phyloP scores from a whole-genome alignment of 1,284 basidiomycete species.

The Agroathelia rolfsii region DNA sequence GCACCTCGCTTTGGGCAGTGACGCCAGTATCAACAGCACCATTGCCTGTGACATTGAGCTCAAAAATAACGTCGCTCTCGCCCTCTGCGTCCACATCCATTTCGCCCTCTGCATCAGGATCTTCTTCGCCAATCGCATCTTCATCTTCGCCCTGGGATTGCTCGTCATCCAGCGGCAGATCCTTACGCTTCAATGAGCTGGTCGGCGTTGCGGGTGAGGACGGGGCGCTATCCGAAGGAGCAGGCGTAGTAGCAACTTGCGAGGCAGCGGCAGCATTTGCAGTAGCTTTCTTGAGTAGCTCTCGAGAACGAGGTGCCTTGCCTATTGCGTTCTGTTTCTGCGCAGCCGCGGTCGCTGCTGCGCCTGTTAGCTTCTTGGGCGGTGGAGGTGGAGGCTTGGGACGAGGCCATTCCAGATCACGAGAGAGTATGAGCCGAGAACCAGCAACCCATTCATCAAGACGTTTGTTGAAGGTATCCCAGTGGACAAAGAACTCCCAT shows the following conservation, averaged over 20 bases:
- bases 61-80: slow-evolving; percentile 45
- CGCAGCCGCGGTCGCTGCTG: slow-evolving; percentile 38
- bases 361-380: no score
- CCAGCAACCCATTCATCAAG: slow-evolving; percentile 98
- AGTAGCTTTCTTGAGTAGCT: slow-evolving; percentile 67
- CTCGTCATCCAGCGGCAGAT: slow-evolving; percentile 58
- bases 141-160: slow-evolving; percentile 44
- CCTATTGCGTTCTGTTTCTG: slow-evolving; percentile 46
- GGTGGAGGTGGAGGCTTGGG: slow-evolving; percentile 65
- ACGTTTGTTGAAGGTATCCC: slow-evolving; percentile 97
- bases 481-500: slow-evolving; percentile 93
- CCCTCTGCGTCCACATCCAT: slow-evolving; percentile 48
- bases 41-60: slow-evolving; percentile 36
- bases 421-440: slow-evolving; percentile 72
- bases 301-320: slow-evolving; percentile 47
- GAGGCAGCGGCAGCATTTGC: slow-evolving; percentile 56
- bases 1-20: slow-evolving; percentile 26
- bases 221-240: slow-evolving; percentile 31
- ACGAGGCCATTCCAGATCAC: slow-evolving; percentile 95
- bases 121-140: slow-evolving; percentile 44
- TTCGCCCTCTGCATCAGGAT: slow-evolving; percentile 40
- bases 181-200: no score
- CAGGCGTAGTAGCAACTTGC: slow-evolving; percentile 38
- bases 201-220: slow-evolving; percentile 45
- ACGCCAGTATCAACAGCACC: slow-evolving; percentile 28